Conservation (phyloP, 2,329 filamentous ascomycete genomes). For the Cadophora sp. region DNA sequence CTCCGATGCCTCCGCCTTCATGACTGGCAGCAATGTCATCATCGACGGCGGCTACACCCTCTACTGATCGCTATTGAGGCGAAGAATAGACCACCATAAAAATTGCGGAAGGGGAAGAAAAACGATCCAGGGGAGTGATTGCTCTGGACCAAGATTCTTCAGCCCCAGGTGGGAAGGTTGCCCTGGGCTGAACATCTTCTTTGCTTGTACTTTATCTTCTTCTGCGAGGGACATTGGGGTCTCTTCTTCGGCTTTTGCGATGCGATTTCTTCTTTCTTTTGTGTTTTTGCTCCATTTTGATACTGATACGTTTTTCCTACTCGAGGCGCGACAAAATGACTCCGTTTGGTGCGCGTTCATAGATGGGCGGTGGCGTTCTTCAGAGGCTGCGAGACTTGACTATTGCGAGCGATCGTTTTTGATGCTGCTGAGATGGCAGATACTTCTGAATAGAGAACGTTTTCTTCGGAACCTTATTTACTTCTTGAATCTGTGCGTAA, state of each 20-base stretch:
- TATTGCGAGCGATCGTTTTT: constrained; percentile 12
- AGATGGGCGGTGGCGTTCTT: constrained; percentile 18
- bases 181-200: not conserved
- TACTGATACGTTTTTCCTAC: not conserved
- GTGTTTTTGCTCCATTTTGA: not conserved
- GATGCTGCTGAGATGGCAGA: constrained; percentile 15
- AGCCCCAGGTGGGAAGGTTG: not conserved
- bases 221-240: constrained; percentile 16
- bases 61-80: constrained; percentile 35
- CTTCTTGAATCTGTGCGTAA: not conserved
- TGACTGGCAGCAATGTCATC: constrained; percentile 73
- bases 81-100: constrained; percentile 11
- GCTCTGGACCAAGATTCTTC: not conserved
- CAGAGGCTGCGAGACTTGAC: constrained; percentile 16
- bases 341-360: constrained; percentile 4
- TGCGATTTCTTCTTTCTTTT: not conserved
- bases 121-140: constrained; percentile 5
- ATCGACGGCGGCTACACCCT: constrained; percentile 45
- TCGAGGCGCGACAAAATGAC: constrained; percentile 4
- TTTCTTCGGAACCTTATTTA: not conserved
- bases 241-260: constrained; percentile 10
- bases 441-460: constrained; percentile 1
- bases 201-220: constrained; percentile 17
- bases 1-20: constrained; percentile 74
- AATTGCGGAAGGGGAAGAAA: constrained; percentile 10